A percentile compares a stretch with the other conserved stretches of the same genome.
phyloP scores from a whole-genome alignment of 2,329 filamentous ascomycete species.

The Lasiodiplodia theobromae region DNA sequence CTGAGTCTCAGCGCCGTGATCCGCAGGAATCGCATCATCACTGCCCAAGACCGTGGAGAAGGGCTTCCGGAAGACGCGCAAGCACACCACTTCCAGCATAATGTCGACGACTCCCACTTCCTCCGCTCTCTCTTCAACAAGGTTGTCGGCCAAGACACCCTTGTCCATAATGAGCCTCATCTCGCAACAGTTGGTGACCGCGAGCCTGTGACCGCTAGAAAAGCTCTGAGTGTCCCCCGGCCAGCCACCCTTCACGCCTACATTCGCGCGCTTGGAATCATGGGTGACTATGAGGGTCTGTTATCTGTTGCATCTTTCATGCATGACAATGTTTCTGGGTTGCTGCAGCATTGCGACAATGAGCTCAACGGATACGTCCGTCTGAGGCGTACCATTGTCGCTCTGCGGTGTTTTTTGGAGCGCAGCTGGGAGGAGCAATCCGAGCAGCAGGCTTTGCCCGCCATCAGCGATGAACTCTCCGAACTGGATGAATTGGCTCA shows the following conservation, averaged over 20 bases:
- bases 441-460: background rate
- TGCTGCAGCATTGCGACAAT: constrained; percentile 5
- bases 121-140: constrained; percentile 27
- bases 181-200: constrained; percentile 37
- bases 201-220: constrained; percentile 33
- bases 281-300: constrained; percentile 67
- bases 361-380: constrained; percentile 53
- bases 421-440: constrained; percentile 37
- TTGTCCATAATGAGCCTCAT: constrained; percentile 50
- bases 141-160: constrained; percentile 8
- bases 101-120: constrained; percentile 11
- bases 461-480: background rate
- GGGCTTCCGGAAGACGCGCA: background rate
- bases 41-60: background rate
- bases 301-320: constrained; percentile 49
- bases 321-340: background rate
- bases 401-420: constrained; percentile 52
- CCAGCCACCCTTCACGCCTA: constrained; percentile 64
- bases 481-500: background rate
- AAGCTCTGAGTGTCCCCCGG: constrained; percentile 53
- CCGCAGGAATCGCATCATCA: background rate
- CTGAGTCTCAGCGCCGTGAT: background rate
- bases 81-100: background rate
- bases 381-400: constrained; percentile 48
- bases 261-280: constrained; percentile 67